phyloP scores from a whole-genome alignment of 1,139 yeast species.

The Kodamaea sp. region DNA sequence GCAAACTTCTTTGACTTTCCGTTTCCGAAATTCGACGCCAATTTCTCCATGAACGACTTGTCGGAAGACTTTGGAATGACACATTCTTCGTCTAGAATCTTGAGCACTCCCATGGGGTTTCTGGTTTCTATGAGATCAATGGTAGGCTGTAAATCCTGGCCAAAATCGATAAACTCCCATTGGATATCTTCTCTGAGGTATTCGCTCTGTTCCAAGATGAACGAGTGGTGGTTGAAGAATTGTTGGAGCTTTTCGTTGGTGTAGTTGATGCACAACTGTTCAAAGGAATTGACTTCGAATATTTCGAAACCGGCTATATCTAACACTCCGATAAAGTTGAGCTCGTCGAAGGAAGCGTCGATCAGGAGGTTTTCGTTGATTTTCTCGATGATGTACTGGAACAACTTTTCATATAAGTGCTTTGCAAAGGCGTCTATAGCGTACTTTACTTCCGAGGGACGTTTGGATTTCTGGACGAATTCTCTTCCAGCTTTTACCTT shows the following conservation, averaged over 20 bases:
- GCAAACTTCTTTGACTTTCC: slow-evolving; percentile 62
- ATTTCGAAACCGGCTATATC: slow-evolving; percentile 99
- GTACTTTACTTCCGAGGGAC: slow-evolving; percentile 77
- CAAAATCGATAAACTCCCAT: slow-evolving; percentile 96
- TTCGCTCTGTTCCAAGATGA: slow-evolving; percentile 94
- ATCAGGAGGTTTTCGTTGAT: slow-evolving; percentile 68
- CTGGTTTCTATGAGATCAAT: slow-evolving; percentile 84
- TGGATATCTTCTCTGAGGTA: slow-evolving; percentile 89
- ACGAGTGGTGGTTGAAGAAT: slow-evolving; percentile 96
- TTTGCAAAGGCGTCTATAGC: slow-evolving; percentile 88
- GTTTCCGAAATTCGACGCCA: slow-evolving; percentile 61
- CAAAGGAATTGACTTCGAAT: slow-evolving; percentile 87
- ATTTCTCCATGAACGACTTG: slow-evolving; percentile 76
- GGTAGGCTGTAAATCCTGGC: slow-evolving; percentile 94
- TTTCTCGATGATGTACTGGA: slow-evolving; percentile 72
- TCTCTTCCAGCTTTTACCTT: slow-evolving; percentile 92
- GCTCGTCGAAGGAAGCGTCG: slow-evolving; percentile 21
- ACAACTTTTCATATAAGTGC: slow-evolving; percentile 80
- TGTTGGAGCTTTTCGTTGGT: slow-evolving; percentile 97
- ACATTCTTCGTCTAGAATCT: slow-evolving; percentile 92
- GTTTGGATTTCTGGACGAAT: slow-evolving; percentile 75
- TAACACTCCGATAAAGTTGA: slow-evolving; percentile 82
- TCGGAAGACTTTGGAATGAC: slow-evolving; percentile 92
- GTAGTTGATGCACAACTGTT: slow-evolving; percentile 93
- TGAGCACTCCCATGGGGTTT: slow-evolving; percentile 82